Evolutionary conservation across 257 asterid genomes (phyloP), one percentile per base, ranked within the genome.

Genomic region (Salvia rosmarinus): DNA sequence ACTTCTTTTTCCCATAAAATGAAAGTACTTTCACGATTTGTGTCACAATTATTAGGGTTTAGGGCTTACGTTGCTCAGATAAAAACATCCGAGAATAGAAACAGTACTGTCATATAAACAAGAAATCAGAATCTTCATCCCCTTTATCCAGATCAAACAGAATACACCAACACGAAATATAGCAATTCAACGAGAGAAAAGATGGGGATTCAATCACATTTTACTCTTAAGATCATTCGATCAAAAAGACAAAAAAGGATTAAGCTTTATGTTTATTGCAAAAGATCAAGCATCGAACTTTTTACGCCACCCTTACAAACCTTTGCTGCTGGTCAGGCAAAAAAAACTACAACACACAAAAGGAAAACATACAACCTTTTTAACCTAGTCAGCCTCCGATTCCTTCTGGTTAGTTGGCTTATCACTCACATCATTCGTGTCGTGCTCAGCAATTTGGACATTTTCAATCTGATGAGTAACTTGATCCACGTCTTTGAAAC

Each of bases 281-380:
- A 61, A 60, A 61, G 32, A 61, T 9, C 7, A 61, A 61, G 67
- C 67, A 61, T 32, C 46, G 30, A 34, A 60, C 66, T 34, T 60
- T 60, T 34, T 34, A 60, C 67, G 67, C 67, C 67, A 60, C 49
- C 67, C 47, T 34, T 60, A 37, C 67, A 61, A 61, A 35, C 67
- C 50, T 17, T 37, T 17, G 50, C 50, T 16, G 67, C 67, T 61
- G 67, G 67, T 17, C 50, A 37, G 67, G 50, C 67, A 17, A 61
- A 59, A 58, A 61, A 58, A 37, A 37, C 30, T 20, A 61, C 67
- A 61, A 61, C 67, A 61, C 67, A 35, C 65, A 59, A 23, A 54
- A 37, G 32, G 17, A 61, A 61, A 61, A 37, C 67, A 37, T 17
- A 61, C 3, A 40, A 40, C n/a, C n/a, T 10, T 14, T 9, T 10